Base-by-base conservation (phyloP, 345 rosid genomes). In the Orychophragmus violaceus region DNA sequence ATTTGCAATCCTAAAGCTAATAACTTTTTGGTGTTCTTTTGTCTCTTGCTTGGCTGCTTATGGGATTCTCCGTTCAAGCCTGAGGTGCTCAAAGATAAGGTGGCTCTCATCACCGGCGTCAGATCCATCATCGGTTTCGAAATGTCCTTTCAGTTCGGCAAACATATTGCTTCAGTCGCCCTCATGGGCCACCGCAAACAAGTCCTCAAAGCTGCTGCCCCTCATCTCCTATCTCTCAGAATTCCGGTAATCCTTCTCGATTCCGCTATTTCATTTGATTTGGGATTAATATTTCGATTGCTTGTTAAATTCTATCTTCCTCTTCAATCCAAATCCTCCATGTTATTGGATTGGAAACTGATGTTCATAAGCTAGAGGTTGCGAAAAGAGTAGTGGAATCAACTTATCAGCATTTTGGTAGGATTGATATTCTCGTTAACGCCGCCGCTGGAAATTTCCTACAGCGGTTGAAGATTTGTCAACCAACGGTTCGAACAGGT, bases 401-500 rank as follows among this genome's bases (percentile, higher is more conserved):
- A 17, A 78, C 96, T 78, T 78, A 69, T 74, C 56, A 76, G 65
- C 83, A 80, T 58, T 87, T 89, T 37, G 89, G 93, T 29, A 71
- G 60, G 72, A 62, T 89, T 52, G 93, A 89, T 61, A 69, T 89
- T 61, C 90, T 89, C 75, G 85, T 87, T 55, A 89, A 87, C 65
- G 79, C 87, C 29, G 96, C 96, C 5, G 96, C 96, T 51, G 96
- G 96, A 1, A 89, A 89, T 77, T 89, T 89, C 67, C 83, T 89
- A 86, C 68, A 0, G 74, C 93, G 2, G 82, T 93, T 2, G 96
- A 89, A 77, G 96, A 89, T 79, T 80, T 89, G 76, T 83, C 96
- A 17, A 80, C 96, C 35, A 89, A 89, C 29, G 96, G 96, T 89
- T 71, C 72, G 82, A 63, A 89, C 96, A 79, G 96, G 96, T 36